Evolutionary conservation across 2,329 filamentous ascomycete genomes (phyloP), one percentile per base, ranked within the genome.

Genomic region (Colletotrichum liaoningense): DNA sequence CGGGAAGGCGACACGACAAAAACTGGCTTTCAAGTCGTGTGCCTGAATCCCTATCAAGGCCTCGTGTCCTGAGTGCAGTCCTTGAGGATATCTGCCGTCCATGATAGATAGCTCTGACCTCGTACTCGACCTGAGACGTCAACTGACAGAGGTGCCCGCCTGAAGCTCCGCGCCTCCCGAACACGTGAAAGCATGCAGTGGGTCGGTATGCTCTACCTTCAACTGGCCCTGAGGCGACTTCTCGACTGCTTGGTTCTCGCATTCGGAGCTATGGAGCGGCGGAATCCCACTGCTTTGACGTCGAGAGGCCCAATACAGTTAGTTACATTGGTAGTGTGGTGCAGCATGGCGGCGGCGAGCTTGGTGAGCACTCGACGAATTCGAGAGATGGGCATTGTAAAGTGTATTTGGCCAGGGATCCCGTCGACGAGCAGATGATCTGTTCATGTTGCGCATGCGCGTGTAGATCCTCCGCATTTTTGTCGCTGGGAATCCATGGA

Each of bases 401-500:
- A 63, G 33, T 35, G 30, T 64, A 38, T 38, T 35, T 28, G 52
- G 55, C 42, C 16, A 52, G 16, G 24, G 24, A 67, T n/a, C 42
- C 38, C 38, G n/a, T 33, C 35, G 30, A 28, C 14, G 28, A 28
- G 58, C 63, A 42, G 46, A n/a, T 5, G 8, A 30, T 67, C 46
- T 63, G 65, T 64, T 63, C 52, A 24, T 35, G 54, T 58, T 59
- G 69, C 69, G 59, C 52, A n/a, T 35, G 54, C 46, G 35, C 42
- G 49, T 70, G 67, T 24, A 70, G 70, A 70, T 70, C 70, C 56
- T 65, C 66, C 60, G 46, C 56, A 62, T 52, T 9, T 19, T 19
- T 46, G 64, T 57, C 24, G 28, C 46, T 56, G 42, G 66, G 59
- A 65, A 33, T 66, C 66, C 42, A 49, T 56, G 60, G 60, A 14